phyloP scores from a whole-genome alignment of 164 flowering plant genomes.

The Tetrastigma voinierianum region DNA sequence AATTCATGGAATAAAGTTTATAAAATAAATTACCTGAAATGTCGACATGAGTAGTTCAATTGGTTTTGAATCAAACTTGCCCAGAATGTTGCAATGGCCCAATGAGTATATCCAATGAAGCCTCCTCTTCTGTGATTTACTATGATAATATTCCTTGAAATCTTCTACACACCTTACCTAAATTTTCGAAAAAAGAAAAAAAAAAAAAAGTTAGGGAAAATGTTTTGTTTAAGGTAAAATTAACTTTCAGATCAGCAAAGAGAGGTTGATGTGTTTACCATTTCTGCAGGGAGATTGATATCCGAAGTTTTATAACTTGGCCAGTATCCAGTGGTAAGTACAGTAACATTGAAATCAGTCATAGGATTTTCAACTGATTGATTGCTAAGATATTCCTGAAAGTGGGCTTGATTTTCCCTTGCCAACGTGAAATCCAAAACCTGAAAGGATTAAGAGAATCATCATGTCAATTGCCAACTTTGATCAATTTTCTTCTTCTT shows the following conservation, averaged over 20 bases:
- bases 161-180: slow-evolving; percentile 36
- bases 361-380: slow-evolving; percentile 46
- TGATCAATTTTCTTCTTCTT: no score
- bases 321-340: slow-evolving; percentile 37
- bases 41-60: slow-evolving; percentile 24
- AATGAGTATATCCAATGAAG: slow-evolving; percentile 78
- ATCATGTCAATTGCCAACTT: no score
- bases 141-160: slow-evolving; percentile 55
- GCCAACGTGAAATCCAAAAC: slow-evolving; percentile 51
- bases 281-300: slow-evolving; percentile 64
- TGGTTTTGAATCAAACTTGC: slow-evolving; percentile 27
- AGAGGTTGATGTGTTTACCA: slow-evolving; percentile 34
- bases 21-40: slow-evolving; percentile 45
- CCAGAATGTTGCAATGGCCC: slow-evolving; percentile 58
- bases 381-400: slow-evolving; percentile 28
- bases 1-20: no score
- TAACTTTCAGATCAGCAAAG: not conserved
- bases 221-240: not conserved
- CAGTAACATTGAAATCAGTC: slow-evolving; percentile 69
- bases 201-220: not conserved
- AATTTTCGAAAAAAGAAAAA: not conserved
- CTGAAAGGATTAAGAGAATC: slow-evolving; percentile 25
- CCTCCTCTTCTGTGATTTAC: slow-evolving; percentile 67
- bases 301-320: slow-evolving; percentile 44
- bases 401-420: slow-evolving; percentile 28